These are phyloP conservation scores for Candida vartiovaarae DNA, from an alignment of 805 yeast genomes.

Conservation along the genomic window DNA sequence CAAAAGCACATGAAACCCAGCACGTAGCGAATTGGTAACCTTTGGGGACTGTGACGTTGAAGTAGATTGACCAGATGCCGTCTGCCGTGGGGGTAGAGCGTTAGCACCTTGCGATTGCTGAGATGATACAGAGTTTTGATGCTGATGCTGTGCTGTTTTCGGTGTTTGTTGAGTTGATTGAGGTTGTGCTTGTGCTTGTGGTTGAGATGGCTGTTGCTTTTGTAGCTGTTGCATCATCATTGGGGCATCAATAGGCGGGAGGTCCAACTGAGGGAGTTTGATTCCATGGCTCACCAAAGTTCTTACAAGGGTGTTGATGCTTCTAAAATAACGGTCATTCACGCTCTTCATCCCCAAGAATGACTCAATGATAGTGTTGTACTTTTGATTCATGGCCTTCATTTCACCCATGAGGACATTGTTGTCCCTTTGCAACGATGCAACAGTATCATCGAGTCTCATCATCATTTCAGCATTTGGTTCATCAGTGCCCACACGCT, in stretches of 20 bases:
- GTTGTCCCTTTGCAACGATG: conserved; percentile 23
- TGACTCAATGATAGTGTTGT: conserved; percentile 57
- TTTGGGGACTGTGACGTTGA: conserved; percentile 11
- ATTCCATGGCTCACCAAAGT: conserved; percentile 54
- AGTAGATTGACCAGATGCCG: not conserved
- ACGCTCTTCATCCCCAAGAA: conserved; percentile 47
- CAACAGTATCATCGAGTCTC: conserved; percentile 16
- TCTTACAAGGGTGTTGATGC: conserved; percentile 43
- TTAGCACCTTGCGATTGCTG: not conserved
- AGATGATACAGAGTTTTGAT: not conserved
- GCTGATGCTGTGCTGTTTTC: not conserved
- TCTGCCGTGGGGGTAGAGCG: conserved; percentile 6
- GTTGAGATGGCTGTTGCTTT: conserved; percentile 4
- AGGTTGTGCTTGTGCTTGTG: conserved; percentile 9
- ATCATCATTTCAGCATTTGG: conserved; percentile 11
- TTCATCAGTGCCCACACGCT: conserved; percentile 28
- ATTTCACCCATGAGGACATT: conserved; percentile 30
- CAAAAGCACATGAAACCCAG: conserved; percentile 60
- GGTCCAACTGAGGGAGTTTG: conserved; percentile 56
- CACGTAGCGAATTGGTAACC: conserved; percentile 19
- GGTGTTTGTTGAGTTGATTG: conserved; percentile 3
- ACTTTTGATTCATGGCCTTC: conserved; percentile 44
- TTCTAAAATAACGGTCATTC: conserved; percentile 49
- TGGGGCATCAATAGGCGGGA: conserved; percentile 31
- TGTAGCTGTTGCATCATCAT: conserved; percentile 9